phyloP scores from a whole-genome alignment of 148 eudicot species.

The Chenopodium quinoa region DNA sequence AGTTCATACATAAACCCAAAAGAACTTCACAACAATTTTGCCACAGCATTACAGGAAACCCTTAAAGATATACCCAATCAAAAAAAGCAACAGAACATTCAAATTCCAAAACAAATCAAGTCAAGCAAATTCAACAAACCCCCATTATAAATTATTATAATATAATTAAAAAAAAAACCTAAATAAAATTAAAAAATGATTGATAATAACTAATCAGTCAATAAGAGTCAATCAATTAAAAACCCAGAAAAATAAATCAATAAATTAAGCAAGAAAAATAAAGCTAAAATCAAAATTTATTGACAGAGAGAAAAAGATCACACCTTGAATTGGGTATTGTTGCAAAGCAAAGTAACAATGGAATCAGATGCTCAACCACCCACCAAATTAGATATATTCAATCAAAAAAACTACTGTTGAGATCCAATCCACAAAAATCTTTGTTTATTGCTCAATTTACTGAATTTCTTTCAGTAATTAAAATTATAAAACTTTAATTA shows the following conservation, averaged over 20 bases:
- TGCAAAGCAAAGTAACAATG: not conserved
- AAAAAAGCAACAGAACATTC: not conserved
- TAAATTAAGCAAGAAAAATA: slow-evolving; percentile 3
- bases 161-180: not conserved
- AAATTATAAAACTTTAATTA: not conserved
- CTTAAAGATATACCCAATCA: not conserved
- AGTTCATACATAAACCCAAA: not conserved
- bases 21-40: not conserved
- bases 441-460: not conserved
- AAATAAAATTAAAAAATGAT: not conserved
- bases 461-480: not conserved
- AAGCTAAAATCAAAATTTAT: not conserved
- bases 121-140: not conserved
- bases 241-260: slow-evolving; percentile 5
- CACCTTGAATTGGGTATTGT: slow-evolving; percentile 21
- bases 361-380: slow-evolving; percentile 17
- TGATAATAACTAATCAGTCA: slow-evolving; percentile 6
- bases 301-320: not conserved
- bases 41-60: not conserved
- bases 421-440: slow-evolving; percentile 22
- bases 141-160: not conserved
- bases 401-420: slow-evolving; percentile 11
- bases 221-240: slow-evolving; percentile 24
- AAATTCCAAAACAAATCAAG: not conserved
- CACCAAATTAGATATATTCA: not conserved